phyloP scores from a whole-genome alignment of 306 rosid genomes.

The Casuarina cunninghamiana region DNA sequence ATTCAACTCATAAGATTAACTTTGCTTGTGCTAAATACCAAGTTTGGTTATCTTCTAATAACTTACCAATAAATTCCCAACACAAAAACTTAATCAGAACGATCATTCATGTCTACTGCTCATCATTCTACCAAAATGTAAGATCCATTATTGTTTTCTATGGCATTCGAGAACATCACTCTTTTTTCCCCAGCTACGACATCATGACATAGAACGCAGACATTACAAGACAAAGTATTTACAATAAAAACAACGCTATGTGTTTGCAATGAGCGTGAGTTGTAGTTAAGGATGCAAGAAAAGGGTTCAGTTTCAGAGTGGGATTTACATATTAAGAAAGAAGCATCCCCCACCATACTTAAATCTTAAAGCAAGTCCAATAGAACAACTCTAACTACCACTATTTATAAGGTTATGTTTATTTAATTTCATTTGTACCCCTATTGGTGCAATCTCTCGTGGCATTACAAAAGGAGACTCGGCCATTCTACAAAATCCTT shows the following conservation, averaged over 20 bases:
- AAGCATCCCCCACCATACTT: not conserved
- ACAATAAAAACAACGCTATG: too few relatives aligned
- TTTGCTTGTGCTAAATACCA: not conserved
- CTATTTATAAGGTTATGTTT: not conserved
- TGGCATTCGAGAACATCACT: too few relatives aligned
- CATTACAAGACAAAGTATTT: too few relatives aligned
- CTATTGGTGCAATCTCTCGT: not conserved
- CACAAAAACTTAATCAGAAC: not conserved
- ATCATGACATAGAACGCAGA: too few relatives aligned
- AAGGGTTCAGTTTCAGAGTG: not conserved
- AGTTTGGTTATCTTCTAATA: not conserved
- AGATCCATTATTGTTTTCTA: too few relatives aligned
- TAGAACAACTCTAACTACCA: not conserved
- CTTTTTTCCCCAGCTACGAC: too few relatives aligned
- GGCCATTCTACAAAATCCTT: slow-evolving; percentile 8
- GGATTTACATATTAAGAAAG: not conserved
- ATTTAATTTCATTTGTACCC: not conserved
- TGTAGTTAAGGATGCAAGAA: not conserved
- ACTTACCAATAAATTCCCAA: not conserved
- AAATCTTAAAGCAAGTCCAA: not conserved
- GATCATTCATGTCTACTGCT: too few relatives aligned
- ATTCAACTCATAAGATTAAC: not conserved
- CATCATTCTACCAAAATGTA: too few relatives aligned
- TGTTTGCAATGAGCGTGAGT: too few relatives aligned
- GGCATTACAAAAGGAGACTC: not conserved